Conservation (phyloP, 306 rosid genomes). For the Prunus dulcis region DNA sequence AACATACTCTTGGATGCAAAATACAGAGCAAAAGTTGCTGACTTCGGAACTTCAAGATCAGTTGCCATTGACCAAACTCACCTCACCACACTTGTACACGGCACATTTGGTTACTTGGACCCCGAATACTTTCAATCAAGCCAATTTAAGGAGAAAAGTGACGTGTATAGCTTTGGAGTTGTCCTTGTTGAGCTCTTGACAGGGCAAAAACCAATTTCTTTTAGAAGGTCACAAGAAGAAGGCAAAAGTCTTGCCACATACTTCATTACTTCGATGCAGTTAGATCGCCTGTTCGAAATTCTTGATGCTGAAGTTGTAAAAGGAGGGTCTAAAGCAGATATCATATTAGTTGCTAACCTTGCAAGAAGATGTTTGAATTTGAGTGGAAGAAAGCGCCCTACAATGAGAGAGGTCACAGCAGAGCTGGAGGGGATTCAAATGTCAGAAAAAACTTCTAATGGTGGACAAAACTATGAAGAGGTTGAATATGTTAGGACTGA, state of each 20-base stretch:
- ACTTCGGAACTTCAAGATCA: slow-evolving; percentile 25
- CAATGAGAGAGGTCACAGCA: no score
- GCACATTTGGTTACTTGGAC: no score
- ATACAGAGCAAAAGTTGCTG: slow-evolving; percentile 18
- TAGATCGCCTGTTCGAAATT: slow-evolving; percentile 24
- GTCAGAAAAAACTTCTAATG: no score
- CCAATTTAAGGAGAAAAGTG: no score
- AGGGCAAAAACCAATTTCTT: no score
- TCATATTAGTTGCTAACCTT: not conserved
- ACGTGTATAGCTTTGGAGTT: no score
- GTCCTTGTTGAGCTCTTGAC: no score
- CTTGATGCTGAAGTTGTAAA: slow-evolving; percentile 28
- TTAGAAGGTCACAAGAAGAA: slow-evolving; percentile 3
- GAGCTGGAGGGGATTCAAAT: no score
- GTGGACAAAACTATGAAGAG: no score
- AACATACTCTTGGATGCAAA: slow-evolving; percentile 5
- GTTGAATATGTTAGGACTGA: not conserved
- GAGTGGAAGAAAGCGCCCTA: no score
- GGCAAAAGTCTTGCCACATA: slow-evolving; percentile 28
- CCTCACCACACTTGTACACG: slow-evolving; percentile 4
- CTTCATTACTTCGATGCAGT: slow-evolving; percentile 8
- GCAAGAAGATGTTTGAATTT: no score
- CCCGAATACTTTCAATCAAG: no score
- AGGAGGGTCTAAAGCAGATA: slow-evolving; percentile 27
- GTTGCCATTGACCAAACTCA: slow-evolving; percentile 21